These are phyloP conservation scores for Herpetomonas samuelpessoai DNA, from an alignment of 208 protist species.

Conservation along the genomic window DNA sequence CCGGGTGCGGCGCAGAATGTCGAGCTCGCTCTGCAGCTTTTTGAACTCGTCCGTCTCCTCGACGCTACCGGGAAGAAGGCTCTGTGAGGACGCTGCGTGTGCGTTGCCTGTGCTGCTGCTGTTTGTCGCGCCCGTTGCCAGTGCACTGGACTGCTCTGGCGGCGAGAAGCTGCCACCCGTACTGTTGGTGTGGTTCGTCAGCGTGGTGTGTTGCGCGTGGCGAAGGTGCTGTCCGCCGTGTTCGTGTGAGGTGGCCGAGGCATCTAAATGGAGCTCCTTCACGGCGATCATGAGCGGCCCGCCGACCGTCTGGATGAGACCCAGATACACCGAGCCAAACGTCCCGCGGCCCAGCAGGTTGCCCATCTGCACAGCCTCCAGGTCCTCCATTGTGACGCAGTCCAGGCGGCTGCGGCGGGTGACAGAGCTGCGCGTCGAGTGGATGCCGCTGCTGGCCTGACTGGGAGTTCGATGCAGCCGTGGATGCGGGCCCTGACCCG, in stretches of 20 bases:
- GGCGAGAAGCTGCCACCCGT: background rate
- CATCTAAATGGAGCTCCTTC: constrained; percentile 49
- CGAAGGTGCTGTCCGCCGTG: background rate
- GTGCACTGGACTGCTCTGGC: too few relatives aligned
- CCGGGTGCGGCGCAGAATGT: constrained; percentile 44
- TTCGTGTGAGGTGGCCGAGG: constrained; percentile 8
- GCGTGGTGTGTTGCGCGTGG: background rate
- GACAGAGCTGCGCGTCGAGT: constrained; percentile 43
- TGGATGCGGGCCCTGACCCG: background rate
- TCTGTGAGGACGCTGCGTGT: background rate
- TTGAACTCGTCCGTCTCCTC: constrained; percentile 31
- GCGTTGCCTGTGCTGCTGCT: background rate
- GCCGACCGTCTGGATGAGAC: constrained; percentile 33
- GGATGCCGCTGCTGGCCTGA: constrained; percentile 26
- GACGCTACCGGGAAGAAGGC: background rate
- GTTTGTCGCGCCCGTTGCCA: background rate
- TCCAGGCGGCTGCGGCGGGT: constrained; percentile 45
- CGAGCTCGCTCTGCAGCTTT: constrained; percentile 51
- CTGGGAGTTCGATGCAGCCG: constrained; percentile 7
- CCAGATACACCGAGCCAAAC: constrained; percentile 58
- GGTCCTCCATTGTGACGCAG: constrained; percentile 32
- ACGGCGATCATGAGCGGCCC: constrained; percentile 60
- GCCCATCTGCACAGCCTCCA: constrained; percentile 43
- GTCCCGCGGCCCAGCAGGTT: constrained; percentile 56
- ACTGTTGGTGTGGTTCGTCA: background rate